phyloP scores from a whole-genome alignment of 2,329 filamentous ascomycete genomes.

The Zasmidium angulare region DNA sequence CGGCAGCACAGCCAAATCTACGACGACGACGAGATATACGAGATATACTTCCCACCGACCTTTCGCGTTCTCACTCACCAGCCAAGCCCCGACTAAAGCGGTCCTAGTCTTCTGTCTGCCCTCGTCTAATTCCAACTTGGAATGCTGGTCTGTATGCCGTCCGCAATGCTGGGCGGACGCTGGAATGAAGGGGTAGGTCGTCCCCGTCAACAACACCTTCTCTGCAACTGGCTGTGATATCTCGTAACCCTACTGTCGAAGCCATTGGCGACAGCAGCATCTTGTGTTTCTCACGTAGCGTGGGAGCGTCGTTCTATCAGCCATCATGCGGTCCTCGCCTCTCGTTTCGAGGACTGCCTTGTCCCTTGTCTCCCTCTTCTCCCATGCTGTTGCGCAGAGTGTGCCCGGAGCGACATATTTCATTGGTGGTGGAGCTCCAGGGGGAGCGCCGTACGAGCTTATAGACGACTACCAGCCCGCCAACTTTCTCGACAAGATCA shows the following conservation, averaged over 20 bases:
- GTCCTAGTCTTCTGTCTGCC: background rate
- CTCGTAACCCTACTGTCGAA: background rate
- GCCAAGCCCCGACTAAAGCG: background rate
- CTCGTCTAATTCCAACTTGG: slow-evolving; percentile 1
- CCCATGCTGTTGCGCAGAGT: slow-evolving; percentile 25
- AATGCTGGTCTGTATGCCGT: slow-evolving; percentile 9
- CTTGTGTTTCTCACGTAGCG: background rate
- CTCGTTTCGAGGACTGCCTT: slow-evolving; percentile 24
- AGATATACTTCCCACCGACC: background rate
- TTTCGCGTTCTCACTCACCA: background rate
- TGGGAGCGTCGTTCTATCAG: background rate
- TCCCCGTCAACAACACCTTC: slow-evolving; percentile 23
- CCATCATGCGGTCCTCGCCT: slow-evolving; percentile 28
- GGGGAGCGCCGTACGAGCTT: slow-evolving; percentile 28
- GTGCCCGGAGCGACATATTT: slow-evolving; percentile 27
- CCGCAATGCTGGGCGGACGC: slow-evolving; percentile 3
- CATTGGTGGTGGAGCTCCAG: slow-evolving; percentile 31
- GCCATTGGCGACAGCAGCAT: background rate
- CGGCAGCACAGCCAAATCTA: too few species aligned
- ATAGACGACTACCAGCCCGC: slow-evolving; percentile 34
- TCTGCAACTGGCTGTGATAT: slow-evolving; percentile 1
- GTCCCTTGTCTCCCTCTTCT: slow-evolving; percentile 20
- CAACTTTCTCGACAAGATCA: slow-evolving; percentile 38
- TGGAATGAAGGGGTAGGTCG: slow-evolving; percentile 24
- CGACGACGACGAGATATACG: too few species aligned